phyloP scores from a whole-genome alignment of 2,329 filamentous ascomycete genomes.

The Cladorrhinum sp. region DNA sequence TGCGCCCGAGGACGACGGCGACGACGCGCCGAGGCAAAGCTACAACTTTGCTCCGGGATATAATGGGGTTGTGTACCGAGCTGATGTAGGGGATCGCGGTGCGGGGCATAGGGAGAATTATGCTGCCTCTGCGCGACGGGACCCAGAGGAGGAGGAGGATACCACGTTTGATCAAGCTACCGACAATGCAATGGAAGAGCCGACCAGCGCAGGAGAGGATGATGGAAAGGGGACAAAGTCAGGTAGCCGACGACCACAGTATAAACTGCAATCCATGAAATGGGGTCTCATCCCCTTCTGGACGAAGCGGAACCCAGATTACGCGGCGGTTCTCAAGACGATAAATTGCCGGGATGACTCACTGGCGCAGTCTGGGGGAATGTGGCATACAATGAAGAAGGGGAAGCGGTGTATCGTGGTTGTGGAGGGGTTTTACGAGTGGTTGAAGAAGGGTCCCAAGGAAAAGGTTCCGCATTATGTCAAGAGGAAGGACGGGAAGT shows the following conservation, averaged over 20 bases:
- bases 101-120: conserved; percentile 36
- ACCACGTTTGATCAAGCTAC: neutral
- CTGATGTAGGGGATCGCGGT: conserved; percentile 63
- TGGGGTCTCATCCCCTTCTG: conserved; percentile 95
- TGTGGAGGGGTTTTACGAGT: conserved; percentile 94
- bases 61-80: conserved; percentile 80
- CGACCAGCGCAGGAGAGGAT: neutral
- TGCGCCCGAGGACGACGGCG: conserved; percentile 66
- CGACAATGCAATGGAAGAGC: too few species aligned
- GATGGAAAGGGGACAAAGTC: neutral
- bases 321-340: conserved; percentile 74
- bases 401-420: conserved; percentile 83
- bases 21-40: conserved; percentile 61
- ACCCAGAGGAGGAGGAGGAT: neutral
- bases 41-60: conserved; percentile 94
- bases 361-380: conserved; percentile 67
- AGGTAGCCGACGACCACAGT: conserved; percentile 41
- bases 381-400: conserved; percentile 92
- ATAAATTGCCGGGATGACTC: conserved; percentile 96
- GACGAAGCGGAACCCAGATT: conserved; percentile 81
- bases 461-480: conserved; percentile 84
- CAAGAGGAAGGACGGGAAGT: conserved; percentile 73
- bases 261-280: conserved; percentile 89
- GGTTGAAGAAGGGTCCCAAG: conserved; percentile 67
- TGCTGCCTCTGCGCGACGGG: neutral